Evolutionary conservation across 139 green algal species (phyloP).

Genomic region (Chlorella sp.): DNA sequence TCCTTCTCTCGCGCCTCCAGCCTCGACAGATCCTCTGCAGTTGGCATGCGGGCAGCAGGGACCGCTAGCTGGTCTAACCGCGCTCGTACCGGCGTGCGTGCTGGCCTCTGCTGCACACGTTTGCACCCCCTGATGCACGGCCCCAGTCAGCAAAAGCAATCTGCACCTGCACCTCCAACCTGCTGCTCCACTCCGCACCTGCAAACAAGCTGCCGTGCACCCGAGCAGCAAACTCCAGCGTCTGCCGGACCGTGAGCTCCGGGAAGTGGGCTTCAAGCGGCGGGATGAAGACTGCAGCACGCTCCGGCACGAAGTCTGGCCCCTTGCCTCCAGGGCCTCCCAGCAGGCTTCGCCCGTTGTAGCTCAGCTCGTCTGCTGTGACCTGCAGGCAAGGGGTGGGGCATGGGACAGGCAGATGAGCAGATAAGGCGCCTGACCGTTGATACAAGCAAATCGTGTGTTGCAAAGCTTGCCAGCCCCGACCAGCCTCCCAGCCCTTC

Average conservation of each 20-base stretch:
- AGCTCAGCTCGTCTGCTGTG: constrained; percentile 46
- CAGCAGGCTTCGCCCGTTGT: constrained; percentile 54
- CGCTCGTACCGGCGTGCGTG: too few species aligned
- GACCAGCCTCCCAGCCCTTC: neutral
- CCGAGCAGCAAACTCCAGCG: constrained; percentile 54
- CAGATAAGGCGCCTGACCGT: too few species aligned
- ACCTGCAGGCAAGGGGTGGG: neutral
- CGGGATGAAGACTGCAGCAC: constrained; percentile 53
- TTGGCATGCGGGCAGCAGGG: too few species aligned
- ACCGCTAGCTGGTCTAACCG: too few species aligned
- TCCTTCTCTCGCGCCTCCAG: constrained; percentile 20
- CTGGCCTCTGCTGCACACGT: neutral
- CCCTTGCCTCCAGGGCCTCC: neutral
- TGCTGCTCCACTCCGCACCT: too few species aligned
- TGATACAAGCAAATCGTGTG: too few species aligned
- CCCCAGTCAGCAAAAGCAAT: too few species aligned
- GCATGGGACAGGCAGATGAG: neutral
- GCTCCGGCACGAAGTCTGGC: constrained; percentile 54
- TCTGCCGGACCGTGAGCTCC: constrained; percentile 62
- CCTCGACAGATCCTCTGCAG: neutral
- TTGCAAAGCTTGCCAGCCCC: neutral
- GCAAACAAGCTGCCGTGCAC: constrained; percentile 13
- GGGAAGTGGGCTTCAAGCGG: constrained; percentile 52
- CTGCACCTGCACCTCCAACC: too few species aligned
- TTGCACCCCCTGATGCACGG: neutral